Evolutionary conservation across 176 grass and related monocot species (phyloP).

Genomic region (Oryza punctata): DNA sequence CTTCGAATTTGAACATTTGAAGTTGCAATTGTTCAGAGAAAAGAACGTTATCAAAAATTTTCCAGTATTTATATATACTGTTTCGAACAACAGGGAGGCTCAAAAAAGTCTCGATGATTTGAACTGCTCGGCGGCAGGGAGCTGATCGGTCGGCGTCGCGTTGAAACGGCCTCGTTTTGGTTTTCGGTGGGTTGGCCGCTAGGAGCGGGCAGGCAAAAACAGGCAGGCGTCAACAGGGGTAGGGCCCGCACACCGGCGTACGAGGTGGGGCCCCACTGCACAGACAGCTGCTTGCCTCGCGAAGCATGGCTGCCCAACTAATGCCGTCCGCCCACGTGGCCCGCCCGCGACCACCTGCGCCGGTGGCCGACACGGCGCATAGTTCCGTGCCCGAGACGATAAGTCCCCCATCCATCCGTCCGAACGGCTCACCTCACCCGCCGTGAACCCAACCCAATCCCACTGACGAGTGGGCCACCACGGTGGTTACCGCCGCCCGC

Average conservation of each 20-base stretch:
- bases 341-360: not conserved
- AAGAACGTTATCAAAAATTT: too few relatives aligned
- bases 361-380: conserved; percentile 45
- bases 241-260: not conserved
- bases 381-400: conserved; percentile 23
- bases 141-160: not conserved
- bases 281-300: not conserved
- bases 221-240: not conserved
- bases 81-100: too few relatives aligned
- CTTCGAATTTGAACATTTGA: too few relatives aligned
- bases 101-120: not conserved
- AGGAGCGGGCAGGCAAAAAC: not conserved
- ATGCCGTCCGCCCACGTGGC: conserved; percentile 33
- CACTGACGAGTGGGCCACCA: not conserved
- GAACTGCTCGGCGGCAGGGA: not conserved
- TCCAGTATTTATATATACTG: too few relatives aligned
- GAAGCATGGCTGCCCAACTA: not conserved
- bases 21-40: too few relatives aligned
- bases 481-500: too few relatives aligned
- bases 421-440: not conserved
- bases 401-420: not conserved
- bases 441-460: accelerated
- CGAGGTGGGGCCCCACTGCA: not conserved
- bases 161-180: not conserved
- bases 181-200: not conserved